These are phyloP conservation scores for Leersia perrieri DNA, from an alignment of 176 grass and related monocot genomes.

Conservation along the genomic window DNA sequence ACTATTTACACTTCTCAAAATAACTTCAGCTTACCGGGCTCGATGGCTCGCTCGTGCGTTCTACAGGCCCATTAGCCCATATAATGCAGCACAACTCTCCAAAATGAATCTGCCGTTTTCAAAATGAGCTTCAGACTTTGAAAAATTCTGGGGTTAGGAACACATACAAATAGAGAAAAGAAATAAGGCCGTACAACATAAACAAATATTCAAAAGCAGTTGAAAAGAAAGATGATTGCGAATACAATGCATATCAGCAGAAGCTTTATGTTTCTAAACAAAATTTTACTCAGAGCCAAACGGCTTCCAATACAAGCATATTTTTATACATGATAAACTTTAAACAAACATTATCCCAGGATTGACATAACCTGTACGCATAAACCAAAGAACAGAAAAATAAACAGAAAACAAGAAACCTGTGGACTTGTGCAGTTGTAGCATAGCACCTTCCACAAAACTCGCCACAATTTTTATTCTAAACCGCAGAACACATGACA, in stretches of 20 bases:
- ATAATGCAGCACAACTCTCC: background rate
- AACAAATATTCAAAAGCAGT: background rate
- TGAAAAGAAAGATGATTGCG: background rate
- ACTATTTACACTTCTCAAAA: too few species aligned
- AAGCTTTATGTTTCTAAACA: constrained; percentile 9
- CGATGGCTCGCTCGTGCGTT: background rate
- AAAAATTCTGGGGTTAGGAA: background rate
- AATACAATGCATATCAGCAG: background rate
- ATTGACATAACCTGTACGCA: background rate
- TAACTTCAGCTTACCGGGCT: background rate
- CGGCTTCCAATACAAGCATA: background rate
- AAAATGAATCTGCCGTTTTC: background rate
- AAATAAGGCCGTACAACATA: background rate
- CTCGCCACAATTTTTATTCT: constrained; percentile 32
- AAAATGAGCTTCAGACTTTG: background rate
- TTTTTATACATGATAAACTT: constrained; percentile 27
- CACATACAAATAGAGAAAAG: background rate
- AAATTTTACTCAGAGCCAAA: constrained; percentile 29
- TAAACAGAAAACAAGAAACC: constrained; percentile 13
- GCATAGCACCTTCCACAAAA: background rate
- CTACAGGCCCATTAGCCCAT: background rate
- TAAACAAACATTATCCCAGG: constrained; percentile 22
- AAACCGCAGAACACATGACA: background rate
- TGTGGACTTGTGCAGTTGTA: constrained; percentile 6
- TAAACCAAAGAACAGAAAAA: constrained; percentile 15